Percentiles rank a stretch among this genome's conserved stretches.
Evolutionary conservation across 805 yeast species (phyloP).

Genomic region (Candida fluviatilis): DNA sequence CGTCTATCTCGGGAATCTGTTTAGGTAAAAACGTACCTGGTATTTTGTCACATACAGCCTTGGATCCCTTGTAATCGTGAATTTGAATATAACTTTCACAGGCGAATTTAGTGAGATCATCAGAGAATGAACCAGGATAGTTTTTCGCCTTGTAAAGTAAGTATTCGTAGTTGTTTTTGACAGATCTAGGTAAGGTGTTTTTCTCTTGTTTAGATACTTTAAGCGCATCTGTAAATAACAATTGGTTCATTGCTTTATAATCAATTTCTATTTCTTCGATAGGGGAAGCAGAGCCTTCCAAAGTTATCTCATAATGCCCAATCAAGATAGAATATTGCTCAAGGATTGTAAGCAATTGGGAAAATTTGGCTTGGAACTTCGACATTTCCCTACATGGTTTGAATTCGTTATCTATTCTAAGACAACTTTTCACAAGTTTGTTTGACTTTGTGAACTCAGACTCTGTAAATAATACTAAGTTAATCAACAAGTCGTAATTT

Average conservation of each 20-base stretch:
- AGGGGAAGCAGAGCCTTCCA: conserved; percentile 22
- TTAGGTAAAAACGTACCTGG: conserved; percentile 37
- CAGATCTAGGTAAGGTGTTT: conserved; percentile 20
- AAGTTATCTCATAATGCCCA: conserved; percentile 21
- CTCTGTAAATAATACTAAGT: conserved; percentile 43
- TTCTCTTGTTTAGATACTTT: conserved; percentile 25
- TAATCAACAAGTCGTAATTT: conserved; percentile 22
- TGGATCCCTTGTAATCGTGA: conserved; percentile 17
- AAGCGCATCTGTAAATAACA: conserved; percentile 23
- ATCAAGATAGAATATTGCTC: conserved; percentile 41
- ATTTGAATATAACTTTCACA: conserved; percentile 37
- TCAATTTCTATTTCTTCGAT: conserved; percentile 16
- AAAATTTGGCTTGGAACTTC: conserved; percentile 48
- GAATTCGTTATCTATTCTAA: conserved; percentile 74
- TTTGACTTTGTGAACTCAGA: conserved; percentile 50
- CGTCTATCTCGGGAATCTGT: conserved; percentile 30
- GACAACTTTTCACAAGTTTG: conserved; percentile 57
- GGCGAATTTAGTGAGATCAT: conserved; percentile 31
- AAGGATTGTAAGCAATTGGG: conserved; percentile 32
- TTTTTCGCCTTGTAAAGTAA: conserved; percentile 33
- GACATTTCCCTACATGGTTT: conserved; percentile 53
- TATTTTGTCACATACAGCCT: conserved; percentile 20
- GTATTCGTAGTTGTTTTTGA: conserved; percentile 40
- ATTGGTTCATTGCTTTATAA: conserved; percentile 17
- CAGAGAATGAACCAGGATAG: conserved; percentile 21